Conservation (phyloP, 1,284 basidiomycete genomes). For the Cutaneotrichosporon dermatis region DNA sequence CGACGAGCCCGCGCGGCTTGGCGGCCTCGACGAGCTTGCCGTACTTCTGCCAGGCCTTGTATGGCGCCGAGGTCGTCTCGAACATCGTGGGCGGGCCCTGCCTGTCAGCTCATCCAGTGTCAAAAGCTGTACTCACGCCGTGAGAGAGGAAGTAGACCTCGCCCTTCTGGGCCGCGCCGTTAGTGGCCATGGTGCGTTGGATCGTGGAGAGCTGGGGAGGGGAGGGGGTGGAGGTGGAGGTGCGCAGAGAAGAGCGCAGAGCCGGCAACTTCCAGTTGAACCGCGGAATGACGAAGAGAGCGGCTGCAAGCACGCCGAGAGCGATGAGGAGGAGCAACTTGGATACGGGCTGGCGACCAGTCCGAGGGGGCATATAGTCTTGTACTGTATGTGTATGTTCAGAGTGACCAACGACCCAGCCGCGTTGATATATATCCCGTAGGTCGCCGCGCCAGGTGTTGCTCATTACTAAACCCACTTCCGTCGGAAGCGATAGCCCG, state of each 20-base stretch:
- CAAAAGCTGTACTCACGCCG: slow-evolving; percentile 26
- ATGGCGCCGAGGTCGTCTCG: slow-evolving; percentile 40
- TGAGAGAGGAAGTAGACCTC: slow-evolving; percentile 46
- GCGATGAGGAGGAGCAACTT: slow-evolving; percentile 1
- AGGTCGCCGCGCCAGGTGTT: neutral
- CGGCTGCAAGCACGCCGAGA: slow-evolving; percentile 9
- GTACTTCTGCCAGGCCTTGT: slow-evolving; percentile 48
- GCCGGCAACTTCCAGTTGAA: neutral
- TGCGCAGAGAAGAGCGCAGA: neutral
- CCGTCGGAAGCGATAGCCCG: slow-evolving; percentile 1
- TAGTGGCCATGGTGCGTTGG: slow-evolving; percentile 5
- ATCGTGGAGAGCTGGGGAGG: neutral
- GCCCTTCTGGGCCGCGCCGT: slow-evolving; percentile 15
- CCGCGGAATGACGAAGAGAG: slow-evolving; percentile 4
- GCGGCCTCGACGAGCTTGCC: slow-evolving; percentile 36
- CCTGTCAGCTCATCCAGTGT: neutral
- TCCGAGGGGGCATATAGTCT: neutral
- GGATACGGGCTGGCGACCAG: neutral
- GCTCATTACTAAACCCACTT: neutral
- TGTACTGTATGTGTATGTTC: neutral
- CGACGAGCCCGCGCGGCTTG: slow-evolving; percentile 47
- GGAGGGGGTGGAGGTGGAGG: neutral
- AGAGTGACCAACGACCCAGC: neutral
- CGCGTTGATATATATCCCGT: neutral
- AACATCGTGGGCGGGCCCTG: slow-evolving; percentile 51